A percentile compares a stretch with the other conserved stretches of the same genome.
Evolutionary conservation across 2,329 filamentous ascomycete genomes (phyloP).

Genomic region (Diaporthe vaccinii): DNA sequence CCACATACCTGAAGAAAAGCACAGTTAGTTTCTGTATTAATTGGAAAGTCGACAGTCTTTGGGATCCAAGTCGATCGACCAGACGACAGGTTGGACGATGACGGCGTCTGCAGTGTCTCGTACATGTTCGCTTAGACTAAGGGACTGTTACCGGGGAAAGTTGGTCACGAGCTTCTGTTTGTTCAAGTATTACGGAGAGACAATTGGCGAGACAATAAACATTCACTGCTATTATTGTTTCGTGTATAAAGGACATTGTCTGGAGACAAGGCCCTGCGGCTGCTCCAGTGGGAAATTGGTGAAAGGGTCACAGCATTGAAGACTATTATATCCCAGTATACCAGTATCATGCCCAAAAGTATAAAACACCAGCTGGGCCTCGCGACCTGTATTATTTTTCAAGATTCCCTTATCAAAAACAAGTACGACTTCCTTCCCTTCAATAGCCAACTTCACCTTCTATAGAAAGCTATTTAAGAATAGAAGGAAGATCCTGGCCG

Average conservation of each 20-base stretch:
- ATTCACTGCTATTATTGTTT: background rate
- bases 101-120: no score
- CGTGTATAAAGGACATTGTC: background rate
- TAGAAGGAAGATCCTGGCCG: background rate
- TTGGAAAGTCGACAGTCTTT: no score
- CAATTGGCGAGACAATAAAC: background rate
- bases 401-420: background rate
- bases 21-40: no score
- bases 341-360: background rate
- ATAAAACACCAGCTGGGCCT: background rate
- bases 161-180: background rate
- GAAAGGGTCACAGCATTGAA: background rate
- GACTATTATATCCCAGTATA: background rate
- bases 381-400: background rate
- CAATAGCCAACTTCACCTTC: background rate
- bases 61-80: no score
- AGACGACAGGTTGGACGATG: no score
- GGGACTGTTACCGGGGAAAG: background rate
- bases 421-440: background rate
- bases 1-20: no score
- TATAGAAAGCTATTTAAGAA: background rate
- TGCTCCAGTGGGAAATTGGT: background rate
- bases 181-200: background rate
- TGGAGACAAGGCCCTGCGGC: background rate
- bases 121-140: background rate